Percentiles rank a stretch among this genome's conserved stretches.
These are phyloP conservation scores for Verticillium alfalfae DNA, from an alignment of 2,329 filamentous ascomycete genomes.

Conservation along the genomic window DNA sequence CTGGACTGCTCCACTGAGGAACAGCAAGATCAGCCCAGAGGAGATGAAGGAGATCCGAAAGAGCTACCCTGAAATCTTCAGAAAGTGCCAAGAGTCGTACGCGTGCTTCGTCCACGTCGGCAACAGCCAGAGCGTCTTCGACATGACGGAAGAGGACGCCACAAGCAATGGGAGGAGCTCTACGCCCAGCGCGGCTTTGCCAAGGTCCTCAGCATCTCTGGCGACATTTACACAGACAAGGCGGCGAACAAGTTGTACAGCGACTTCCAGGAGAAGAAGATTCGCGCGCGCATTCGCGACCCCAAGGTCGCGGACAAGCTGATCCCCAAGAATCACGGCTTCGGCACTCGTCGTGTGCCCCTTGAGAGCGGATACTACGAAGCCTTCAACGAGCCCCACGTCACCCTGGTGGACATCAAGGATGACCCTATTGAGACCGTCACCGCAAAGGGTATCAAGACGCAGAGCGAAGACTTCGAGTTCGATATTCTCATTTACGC, in stretches of 20 bases:
- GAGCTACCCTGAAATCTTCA: slow-evolving; percentile 22
- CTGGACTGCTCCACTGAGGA: slow-evolving; percentile 20
- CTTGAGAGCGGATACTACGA: slow-evolving; percentile 46
- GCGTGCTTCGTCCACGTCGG: slow-evolving; percentile 16
- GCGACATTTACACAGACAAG: slow-evolving; percentile 19
- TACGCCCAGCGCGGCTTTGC: slow-evolving; percentile 31
- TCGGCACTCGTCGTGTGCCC: slow-evolving; percentile 23
- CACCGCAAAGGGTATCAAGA: slow-evolving; percentile 26
- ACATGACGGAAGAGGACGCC: slow-evolving; percentile 18
- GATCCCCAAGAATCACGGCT: slow-evolving; percentile 20
- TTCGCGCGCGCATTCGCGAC: slow-evolving; percentile 25
- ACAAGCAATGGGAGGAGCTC: slow-evolving; percentile 16
- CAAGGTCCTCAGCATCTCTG: slow-evolving; percentile 17
- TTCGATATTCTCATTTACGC: slow-evolving; percentile 32
- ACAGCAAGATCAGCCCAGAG: slow-evolving; percentile 12
- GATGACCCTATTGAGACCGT: slow-evolving; percentile 32
- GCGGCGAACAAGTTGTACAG: slow-evolving; percentile 20
- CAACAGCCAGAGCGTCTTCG: slow-evolving; percentile 11
- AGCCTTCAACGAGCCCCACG: slow-evolving; percentile 38
- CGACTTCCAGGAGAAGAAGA: slow-evolving; percentile 26
- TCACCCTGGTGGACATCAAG: slow-evolving; percentile 39
- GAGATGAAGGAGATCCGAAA: slow-evolving; percentile 4
- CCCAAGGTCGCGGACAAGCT: slow-evolving; percentile 25
- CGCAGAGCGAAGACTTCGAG: slow-evolving; percentile 20
- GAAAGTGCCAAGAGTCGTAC: slow-evolving; percentile 16